Conservation (phyloP, 2,329 filamentous ascomycete species). For the Beauveria scarabaeidicola region DNA sequence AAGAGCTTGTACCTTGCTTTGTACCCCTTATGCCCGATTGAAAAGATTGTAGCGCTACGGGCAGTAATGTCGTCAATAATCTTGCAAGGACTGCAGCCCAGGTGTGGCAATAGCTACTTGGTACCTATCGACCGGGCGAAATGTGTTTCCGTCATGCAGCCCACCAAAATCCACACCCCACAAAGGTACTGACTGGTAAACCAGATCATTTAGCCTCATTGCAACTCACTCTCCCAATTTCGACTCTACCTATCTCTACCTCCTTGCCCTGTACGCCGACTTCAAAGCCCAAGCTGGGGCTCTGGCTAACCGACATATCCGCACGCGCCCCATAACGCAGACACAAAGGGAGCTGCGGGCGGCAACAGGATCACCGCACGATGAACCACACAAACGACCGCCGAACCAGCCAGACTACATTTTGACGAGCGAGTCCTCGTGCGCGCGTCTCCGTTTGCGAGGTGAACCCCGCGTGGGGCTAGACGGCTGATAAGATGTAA, state of each 20-base stretch:
- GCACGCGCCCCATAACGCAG: neutral
- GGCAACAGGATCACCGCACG: neutral
- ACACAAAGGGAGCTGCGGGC: neutral
- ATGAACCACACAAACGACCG: neutral
- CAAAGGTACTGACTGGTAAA: neutral
- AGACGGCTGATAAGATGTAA: slow-evolving; percentile 3
- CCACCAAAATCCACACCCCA: slow-evolving; percentile 8
- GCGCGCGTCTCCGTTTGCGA: neutral
- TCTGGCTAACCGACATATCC: neutral
- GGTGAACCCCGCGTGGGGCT: neutral
- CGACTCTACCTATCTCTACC: neutral
- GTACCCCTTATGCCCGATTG: neutral
- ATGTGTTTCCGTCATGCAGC: slow-evolving; percentile 4
- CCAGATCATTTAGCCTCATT: neutral
- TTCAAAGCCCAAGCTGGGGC: neutral
- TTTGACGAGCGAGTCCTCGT: neutral
- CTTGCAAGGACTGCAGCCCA: neutral
- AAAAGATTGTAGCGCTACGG: neutral
- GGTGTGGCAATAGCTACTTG: neutral
- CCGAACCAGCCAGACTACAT: neutral
- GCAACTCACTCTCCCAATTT: neutral
- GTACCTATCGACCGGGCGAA: neutral
- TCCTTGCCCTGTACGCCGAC: neutral
- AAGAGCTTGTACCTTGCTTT: neutral
- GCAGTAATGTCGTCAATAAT: neutral